These are phyloP conservation scores for Blastobotrys apis DNA, from an alignment of 1,139 yeast genomes.

Conservation along the genomic window DNA sequence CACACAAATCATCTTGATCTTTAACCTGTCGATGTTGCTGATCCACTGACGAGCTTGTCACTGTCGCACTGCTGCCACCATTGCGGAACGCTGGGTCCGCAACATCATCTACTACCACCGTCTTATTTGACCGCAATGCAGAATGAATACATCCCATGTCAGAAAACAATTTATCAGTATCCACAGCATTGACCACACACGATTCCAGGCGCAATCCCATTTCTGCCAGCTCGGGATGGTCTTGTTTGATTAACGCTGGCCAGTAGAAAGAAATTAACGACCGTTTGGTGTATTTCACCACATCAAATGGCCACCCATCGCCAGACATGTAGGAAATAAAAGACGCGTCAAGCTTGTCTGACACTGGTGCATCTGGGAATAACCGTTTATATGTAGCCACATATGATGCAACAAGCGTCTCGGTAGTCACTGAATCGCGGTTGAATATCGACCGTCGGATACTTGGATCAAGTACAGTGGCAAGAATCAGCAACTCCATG, in stretches of 20 bases:
- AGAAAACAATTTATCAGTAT: conserved; percentile 13
- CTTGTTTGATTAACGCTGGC: conserved; percentile 11
- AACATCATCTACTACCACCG: conserved; percentile 1
- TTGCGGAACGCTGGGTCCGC: conserved; percentile 10
- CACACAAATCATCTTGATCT: conserved; percentile 4
- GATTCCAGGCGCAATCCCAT: conserved; percentile 14
- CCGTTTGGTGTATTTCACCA: conserved; percentile 3
- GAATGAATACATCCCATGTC: conserved; percentile 15
- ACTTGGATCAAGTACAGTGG: conserved; percentile 13
- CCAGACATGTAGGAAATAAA: conserved; percentile 11
- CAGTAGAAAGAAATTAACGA: conserved; percentile 16
- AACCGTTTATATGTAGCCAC: conserved; percentile 8
- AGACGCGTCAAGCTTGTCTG: conserved; percentile 3
- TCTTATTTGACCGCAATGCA: conserved; percentile 5
- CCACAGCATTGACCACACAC: conserved; percentile 12
- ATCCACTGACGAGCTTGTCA: background rate
- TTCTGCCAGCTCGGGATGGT: conserved; percentile 12
- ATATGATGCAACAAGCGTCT: conserved; percentile 1
- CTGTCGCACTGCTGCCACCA: too few relatives aligned
- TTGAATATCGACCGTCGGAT: conserved; percentile 10
- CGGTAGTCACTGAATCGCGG: conserved; percentile 1
- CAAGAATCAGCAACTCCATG: conserved; percentile 11
- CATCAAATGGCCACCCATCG: conserved; percentile 12
- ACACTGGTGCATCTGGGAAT: background rate
- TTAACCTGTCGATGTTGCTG: background rate